phyloP scores from a whole-genome alignment of 768 basidiomycete genomes.

The Leccinellum luteum region DNA sequence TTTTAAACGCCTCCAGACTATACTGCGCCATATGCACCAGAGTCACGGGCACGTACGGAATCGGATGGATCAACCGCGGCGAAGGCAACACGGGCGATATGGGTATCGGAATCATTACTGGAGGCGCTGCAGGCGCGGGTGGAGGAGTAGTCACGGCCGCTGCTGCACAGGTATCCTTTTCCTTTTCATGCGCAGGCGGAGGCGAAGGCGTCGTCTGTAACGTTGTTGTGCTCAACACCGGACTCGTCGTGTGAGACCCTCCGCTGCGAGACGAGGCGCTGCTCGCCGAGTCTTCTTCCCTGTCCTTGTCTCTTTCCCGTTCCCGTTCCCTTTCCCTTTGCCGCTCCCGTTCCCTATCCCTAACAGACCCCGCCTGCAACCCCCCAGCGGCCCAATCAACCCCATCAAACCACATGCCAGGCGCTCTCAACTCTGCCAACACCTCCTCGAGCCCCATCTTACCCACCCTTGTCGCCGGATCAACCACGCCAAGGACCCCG shows the following conservation, averaged over 20 bases:
- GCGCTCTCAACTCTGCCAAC: conserved; percentile 50
- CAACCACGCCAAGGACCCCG: conserved; percentile 36
- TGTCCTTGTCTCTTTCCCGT: conserved; percentile 9
- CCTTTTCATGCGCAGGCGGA: conserved; percentile 46
- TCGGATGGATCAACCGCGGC: conserved; percentile 58
- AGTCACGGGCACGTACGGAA: conserved; percentile 66
- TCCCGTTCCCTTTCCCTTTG: conserved; percentile 6
- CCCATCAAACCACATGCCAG: conserved; percentile 69
- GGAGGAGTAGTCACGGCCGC: neutral
- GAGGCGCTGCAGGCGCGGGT: neutral
- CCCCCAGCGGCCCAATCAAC: conserved; percentile 53
- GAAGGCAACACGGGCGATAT: conserved; percentile 62
- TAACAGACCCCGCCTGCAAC: conserved; percentile 26
- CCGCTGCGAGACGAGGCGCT: conserved; percentile 46
- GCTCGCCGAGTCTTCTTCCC: conserved; percentile 50
- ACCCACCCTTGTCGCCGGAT: conserved; percentile 56
- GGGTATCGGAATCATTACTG: conserved; percentile 32
- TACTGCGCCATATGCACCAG: conserved; percentile 52
- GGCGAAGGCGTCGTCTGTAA: conserved; percentile 79
- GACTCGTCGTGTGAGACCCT: conserved; percentile 63
- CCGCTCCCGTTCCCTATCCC: conserved; percentile 34
- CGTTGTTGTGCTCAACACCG: conserved; percentile 70
- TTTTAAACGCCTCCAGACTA: conserved; percentile 56
- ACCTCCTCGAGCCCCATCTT: conserved; percentile 65
- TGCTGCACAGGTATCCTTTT: conserved; percentile 30